Evolutionary conservation across 495 filamentous ascomycete species (phyloP), one percentile per base, ranked within the genome.

Genomic region (Letharia lupina): DNA sequence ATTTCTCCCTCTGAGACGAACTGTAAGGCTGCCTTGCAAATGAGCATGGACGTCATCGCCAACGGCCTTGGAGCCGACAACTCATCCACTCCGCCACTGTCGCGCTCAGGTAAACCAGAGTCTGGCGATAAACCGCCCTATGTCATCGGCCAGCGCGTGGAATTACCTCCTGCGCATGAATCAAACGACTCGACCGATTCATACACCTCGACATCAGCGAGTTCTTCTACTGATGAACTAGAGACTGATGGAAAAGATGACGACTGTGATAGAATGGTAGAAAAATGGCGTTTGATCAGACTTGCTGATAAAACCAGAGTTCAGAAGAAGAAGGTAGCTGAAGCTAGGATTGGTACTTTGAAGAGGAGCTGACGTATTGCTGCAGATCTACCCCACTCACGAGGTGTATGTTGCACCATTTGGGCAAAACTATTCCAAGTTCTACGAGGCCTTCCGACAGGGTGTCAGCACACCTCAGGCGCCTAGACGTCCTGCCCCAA

Each of bases 281-380:
- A 57, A n/a, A 35, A 37, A 57, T 57, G 54, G 54, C 54, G 54
- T 11, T 57, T 37, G 5, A 57, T 57, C 54, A 57, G 16, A 37
- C 31, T 37, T 57, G 54, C 54, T n/a, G 54, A 57, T 37, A 57
- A 37, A 20, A 37, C 39, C 16, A 37, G 3, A 37, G 6, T 16
- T n/a, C 13, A 6, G 12, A 57, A 57, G 5, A 57, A 57, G 33
- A 33, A 57, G 33, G 33, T 57, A 37, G 33, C 13, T 33, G 28
- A 52, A 13, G 18, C 48, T 13, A 3, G 10, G 2, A 3, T 7
- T 20, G 33, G 16, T 10, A 28, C 10, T 11, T 0, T 20, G 16
- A 37, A 2, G 0, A 57, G 54, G n/a, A 57, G 54, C 54, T 57
- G 54, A 57, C 54, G 8, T 18, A 23, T 9, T 4, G 6, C 33